Conservation (phyloP, 2,329 filamentous ascomycete species). For the Ophioceras dolichostomum region DNA sequence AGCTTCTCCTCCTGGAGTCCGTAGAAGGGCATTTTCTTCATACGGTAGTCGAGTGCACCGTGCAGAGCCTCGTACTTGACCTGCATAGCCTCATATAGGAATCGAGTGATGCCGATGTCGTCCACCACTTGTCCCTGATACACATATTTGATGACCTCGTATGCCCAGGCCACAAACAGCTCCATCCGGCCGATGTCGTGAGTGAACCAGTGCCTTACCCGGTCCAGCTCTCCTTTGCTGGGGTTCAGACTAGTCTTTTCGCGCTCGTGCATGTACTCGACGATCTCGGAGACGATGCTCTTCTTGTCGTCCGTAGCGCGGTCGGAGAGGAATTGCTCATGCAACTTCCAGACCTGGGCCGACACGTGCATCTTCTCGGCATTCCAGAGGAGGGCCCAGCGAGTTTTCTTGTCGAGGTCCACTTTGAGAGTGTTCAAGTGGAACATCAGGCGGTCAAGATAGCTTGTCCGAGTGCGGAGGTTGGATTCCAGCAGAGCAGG, state of each 20-base stretch:
- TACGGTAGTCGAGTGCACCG: conserved; percentile 58
- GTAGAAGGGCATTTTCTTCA: conserved; percentile 56
- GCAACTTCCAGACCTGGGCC: conserved; percentile 64
- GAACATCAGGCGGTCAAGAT: conserved; percentile 61
- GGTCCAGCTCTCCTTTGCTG: conserved; percentile 60
- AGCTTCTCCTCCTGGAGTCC: conserved; percentile 58
- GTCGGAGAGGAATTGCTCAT: conserved; percentile 55
- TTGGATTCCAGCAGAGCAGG: conserved; percentile 73
- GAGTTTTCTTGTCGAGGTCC: conserved; percentile 51
- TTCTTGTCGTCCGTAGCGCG: conserved; percentile 46
- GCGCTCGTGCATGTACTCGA: conserved; percentile 64
- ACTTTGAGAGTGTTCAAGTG: conserved; percentile 57
- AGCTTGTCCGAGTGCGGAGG: conserved; percentile 58
- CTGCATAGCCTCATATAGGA: conserved; percentile 55
- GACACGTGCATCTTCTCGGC: conserved; percentile 85
- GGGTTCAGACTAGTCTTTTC: conserved; percentile 57
- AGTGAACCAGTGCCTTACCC: conserved; percentile 77
- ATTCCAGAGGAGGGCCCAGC: conserved; percentile 76
- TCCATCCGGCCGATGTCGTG: conserved; percentile 62
- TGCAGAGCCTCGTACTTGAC: conserved; percentile 58
- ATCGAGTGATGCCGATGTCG: conserved; percentile 36
- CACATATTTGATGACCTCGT: conserved; percentile 61
- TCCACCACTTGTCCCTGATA: conserved; percentile 50
- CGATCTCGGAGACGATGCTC: conserved; percentile 61
- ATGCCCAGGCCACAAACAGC: conserved; percentile 67